These are phyloP conservation scores for Zygosaccharomyces sapae DNA, from an alignment of 1,139 yeast genomes.

Conservation along the genomic window DNA sequence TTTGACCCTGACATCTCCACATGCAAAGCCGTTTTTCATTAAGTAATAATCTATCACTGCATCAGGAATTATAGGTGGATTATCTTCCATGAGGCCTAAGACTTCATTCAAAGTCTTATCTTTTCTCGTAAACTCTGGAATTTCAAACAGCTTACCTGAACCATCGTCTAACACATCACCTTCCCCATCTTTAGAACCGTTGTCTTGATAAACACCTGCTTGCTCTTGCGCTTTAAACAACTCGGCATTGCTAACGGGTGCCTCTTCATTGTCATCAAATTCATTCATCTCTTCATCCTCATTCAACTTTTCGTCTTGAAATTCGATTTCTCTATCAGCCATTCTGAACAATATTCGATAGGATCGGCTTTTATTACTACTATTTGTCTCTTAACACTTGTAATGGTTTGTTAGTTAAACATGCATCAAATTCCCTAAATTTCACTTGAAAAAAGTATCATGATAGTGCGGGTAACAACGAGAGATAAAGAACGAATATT, in stretches of 20 bases:
- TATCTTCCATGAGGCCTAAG: constrained; percentile 83
- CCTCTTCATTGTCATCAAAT: constrained; percentile 42
- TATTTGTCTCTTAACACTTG: no score
- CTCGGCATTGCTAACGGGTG: constrained; percentile 35
- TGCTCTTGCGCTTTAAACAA: constrained; percentile 26
- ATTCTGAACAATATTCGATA: constrained; percentile 6
- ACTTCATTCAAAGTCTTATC: constrained; percentile 87
- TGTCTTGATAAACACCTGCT: constrained; percentile 13
- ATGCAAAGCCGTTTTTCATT: constrained; percentile 82
- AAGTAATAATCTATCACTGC: constrained; percentile 95
- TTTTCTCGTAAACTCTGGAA: constrained; percentile 71
- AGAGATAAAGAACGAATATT: background rate
- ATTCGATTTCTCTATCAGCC: constrained; percentile 19
- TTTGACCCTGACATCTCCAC: constrained; percentile 75
- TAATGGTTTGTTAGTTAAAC: no score
- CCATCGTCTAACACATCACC: constrained; percentile 25
- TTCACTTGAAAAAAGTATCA: background rate
- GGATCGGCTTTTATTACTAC: background rate
- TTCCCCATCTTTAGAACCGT: constrained; percentile 20
- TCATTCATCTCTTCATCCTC: constrained; percentile 41
- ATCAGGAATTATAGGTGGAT: constrained; percentile 95
- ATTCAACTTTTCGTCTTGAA: constrained; percentile 27
- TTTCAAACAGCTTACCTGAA: constrained; percentile 43
- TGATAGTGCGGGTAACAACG: background rate
- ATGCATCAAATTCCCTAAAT: no score